Evolutionary conservation across 805 yeast genomes (phyloP).

Genomic region (Dipodascopsis uninucleata): DNA sequence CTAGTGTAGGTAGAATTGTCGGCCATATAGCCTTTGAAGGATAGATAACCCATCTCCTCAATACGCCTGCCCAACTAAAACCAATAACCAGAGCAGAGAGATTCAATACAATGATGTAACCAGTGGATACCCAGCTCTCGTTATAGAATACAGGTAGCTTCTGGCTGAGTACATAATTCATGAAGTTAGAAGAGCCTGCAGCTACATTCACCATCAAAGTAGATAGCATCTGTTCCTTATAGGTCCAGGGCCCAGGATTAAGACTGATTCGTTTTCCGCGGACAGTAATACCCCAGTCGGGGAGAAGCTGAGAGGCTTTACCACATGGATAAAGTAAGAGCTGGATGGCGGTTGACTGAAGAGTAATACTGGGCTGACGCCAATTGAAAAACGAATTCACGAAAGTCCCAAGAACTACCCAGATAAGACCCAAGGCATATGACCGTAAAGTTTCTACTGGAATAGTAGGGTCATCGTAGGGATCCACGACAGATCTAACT

Average conservation of each 20-base stretch:
- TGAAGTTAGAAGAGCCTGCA: constrained; percentile 15
- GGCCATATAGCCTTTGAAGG: constrained; percentile 68
- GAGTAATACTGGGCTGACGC: constrained; percentile 53
- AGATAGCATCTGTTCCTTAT: constrained; percentile 62
- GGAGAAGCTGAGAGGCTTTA: constrained; percentile 40
- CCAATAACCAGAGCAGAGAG: constrained; percentile 61
- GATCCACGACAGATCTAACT: constrained; percentile 58
- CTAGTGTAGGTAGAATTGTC: constrained; percentile 54
- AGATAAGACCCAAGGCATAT: constrained; percentile 50
- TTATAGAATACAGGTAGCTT: constrained; percentile 35
- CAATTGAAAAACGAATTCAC: constrained; percentile 56
- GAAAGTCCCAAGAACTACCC: constrained; percentile 55
- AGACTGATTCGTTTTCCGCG: constrained; percentile 42
- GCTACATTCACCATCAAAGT: constrained; percentile 38
- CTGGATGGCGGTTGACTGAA: constrained; percentile 59
- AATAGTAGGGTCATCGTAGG: constrained; percentile 48
- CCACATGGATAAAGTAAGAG: constrained; percentile 64
- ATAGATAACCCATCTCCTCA: constrained; percentile 53
- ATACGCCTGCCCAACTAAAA: constrained; percentile 59
- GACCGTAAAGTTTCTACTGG: constrained; percentile 55
- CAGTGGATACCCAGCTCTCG: constrained; percentile 39
- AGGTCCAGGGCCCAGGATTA: constrained; percentile 62
- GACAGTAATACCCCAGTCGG: constrained; percentile 44
- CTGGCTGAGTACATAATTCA: constrained; percentile 21
- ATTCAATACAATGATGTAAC: constrained; percentile 48